Base-by-base conservation (phyloP, 352 stramenopile genomes). In the Peronospora belbahrii region DNA sequence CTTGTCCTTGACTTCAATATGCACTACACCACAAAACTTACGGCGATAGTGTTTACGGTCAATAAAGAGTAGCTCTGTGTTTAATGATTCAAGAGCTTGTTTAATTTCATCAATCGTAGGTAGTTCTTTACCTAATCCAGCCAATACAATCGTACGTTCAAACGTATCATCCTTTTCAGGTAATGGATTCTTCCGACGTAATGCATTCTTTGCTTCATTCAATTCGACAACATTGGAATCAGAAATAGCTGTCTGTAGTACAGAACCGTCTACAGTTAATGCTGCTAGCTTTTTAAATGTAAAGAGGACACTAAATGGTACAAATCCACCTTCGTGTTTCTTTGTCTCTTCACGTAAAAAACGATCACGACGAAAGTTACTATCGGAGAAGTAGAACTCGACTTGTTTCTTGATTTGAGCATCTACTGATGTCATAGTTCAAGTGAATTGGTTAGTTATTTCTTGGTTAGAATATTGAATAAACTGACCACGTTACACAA, bases 331-430 rank as follows among this genome's bases (percentile, higher is more conserved):
- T 5, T 83, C 65, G 22, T 83, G 59, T 59, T 90, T 90, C 62
- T 81, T 89, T 45, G 80, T 88, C 56, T 90, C 77, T 31, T 85
- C 75, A 30, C 81, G 66, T 56, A 96, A 63, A 66, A 95, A 95
- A 48, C 85, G 80, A 62, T 96, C 86, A 46, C 85, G 86, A 42
- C 86, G 83, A 52, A 95, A 94, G 63, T 96, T 96, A 65, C 79
- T 90, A 65, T 95, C 85, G 32, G 72, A 88, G 70, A 96, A 95
- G 76, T 95, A 96, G 63, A 95, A 95, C 74, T 96, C 86, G 34
- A 95, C 75, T 74, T 96, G 85, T 67, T 91, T 84, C 65, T 87
- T 85, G 60, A 95, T 80, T 59, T 88, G 74, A 32, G 58, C 60
- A 30, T 80, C 64, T 42, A 87, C 37, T 15, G 74, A 83, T 37